Percentiles rank a stretch among this genome's conserved stretches.
Conservation (phyloP, 2,329 filamentous ascomycete species). For the Tympanopsis confertula region DNA sequence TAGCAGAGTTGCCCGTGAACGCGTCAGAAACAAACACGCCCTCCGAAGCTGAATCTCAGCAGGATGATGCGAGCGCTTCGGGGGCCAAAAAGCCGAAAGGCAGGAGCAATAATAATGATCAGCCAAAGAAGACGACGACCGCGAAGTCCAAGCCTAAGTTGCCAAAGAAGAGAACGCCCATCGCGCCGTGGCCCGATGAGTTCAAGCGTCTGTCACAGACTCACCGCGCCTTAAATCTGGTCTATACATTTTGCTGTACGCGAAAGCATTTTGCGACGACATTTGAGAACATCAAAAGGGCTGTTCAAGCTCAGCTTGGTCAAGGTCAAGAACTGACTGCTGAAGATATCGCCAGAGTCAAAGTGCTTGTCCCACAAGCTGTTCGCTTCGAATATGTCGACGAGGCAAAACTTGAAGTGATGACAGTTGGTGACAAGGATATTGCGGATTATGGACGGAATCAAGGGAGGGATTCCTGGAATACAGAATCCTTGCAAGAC, state of each 20-base stretch:
- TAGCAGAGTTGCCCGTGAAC: too few relatives aligned
- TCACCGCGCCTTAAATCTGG: constrained; percentile 77
- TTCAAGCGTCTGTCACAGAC: constrained; percentile 66
- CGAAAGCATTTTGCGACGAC: constrained; percentile 87
- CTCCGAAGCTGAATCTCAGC: too few relatives aligned
- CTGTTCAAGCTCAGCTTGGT: constrained; percentile 63
- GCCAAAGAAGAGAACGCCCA: neutral
- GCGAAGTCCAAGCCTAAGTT: too few relatives aligned
- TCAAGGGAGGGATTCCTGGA: too few relatives aligned
- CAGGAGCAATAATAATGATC: too few relatives aligned
- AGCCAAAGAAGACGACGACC: too few relatives aligned
- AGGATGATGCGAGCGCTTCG: too few relatives aligned
- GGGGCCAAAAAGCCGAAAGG: too few relatives aligned
- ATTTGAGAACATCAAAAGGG: constrained; percentile 72
- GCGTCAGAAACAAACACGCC: too few relatives aligned
- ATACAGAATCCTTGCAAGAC: neutral
- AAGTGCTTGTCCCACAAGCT: constrained; percentile 62
- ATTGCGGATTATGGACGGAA: neutral
- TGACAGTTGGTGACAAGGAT: constrained; percentile 56
- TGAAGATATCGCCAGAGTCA: constrained; percentile 74
- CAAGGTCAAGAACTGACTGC: constrained; percentile 59
- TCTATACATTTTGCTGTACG: constrained; percentile 90
- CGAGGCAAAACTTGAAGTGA: constrained; percentile 69
- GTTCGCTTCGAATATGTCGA: constrained; percentile 82
- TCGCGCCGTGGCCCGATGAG: constrained; percentile 52